Evolutionary conservation across 2,329 filamentous ascomycete genomes (phyloP), one percentile per base, ranked within the genome.

Genomic region (Fusarium hostae): DNA sequence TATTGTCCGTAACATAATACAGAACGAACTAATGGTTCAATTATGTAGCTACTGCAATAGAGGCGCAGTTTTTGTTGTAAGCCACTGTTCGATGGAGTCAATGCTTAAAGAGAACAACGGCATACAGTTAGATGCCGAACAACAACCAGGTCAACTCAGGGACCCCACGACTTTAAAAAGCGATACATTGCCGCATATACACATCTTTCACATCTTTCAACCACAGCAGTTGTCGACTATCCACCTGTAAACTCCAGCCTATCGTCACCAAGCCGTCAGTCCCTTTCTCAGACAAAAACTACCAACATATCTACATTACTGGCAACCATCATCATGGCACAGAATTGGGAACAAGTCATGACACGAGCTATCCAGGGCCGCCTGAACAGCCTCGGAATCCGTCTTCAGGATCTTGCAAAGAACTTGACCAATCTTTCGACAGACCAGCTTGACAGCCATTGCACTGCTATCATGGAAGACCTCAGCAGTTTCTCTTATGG

Each of bases 241-340:
- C 9, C 16, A 35, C 9, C 9, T 16, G 11, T 6, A 9, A 44
- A 2, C 6, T 24, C 22, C 15, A 8, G 10, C 10, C 6, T 5
- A 10, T 24, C 15, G 5, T 20, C 43, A 6, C 8, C 8, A 20
- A 24, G 0, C 30, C 4, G 26, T 6, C 0, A 4, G 5, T 3
- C 1, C 18, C 9, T n/a, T 6, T 26, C n/a, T 1, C 3, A 6
- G 3, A 13, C 22, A 15, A 11, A 6, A 1, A 35, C 4, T 4
- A 6, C 5, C 4, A 11, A 1, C 5, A 35, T 3, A 1, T 15
- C 12, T 37, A 9, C 8, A 11, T n/a, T n/a, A 37, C 18, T 26
- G 1, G 1, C 3, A 15, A 15, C 2, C 9, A 15, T n/a, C 9
- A 4, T 1, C 4, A 51, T 51, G 48, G 18, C 35, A 6, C 30